Evolutionary conservation across 306 rosid genomes (phyloP).

Genomic region (Medicago ruthenica): DNA sequence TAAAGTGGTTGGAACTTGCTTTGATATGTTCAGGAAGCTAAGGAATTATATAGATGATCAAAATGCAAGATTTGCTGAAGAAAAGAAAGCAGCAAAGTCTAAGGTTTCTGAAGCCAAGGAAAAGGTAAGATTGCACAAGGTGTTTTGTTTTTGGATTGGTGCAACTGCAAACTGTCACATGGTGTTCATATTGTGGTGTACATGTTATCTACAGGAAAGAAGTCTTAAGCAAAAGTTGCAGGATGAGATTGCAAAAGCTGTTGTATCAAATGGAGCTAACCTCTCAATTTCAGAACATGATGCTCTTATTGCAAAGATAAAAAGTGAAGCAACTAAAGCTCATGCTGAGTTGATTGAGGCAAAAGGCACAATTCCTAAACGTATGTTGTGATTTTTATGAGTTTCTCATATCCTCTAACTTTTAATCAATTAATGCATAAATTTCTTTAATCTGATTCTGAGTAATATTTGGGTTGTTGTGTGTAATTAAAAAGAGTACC

Average conservation of each 20-base stretch:
- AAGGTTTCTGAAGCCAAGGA: constrained; percentile 47
- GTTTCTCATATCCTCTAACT: background rate
- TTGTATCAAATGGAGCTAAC: constrained; percentile 38
- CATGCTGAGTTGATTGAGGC: background rate
- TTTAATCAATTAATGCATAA: background rate
- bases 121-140: constrained; percentile 40
- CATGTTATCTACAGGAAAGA: constrained; percentile 44
- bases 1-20: constrained; percentile 10
- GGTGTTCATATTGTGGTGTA: background rate
- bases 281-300: constrained; percentile 6
- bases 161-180: background rate
- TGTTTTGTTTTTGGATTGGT: background rate
- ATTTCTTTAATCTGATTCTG: background rate
- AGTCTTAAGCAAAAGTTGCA: constrained; percentile 40
- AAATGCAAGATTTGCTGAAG: constrained; percentile 35
- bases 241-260: constrained; percentile 51
- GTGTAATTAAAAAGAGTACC: background rate
- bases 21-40: constrained; percentile 44
- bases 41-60: constrained; percentile 42
- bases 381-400: background rate
- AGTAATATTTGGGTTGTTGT: background rate
- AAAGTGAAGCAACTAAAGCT: constrained; percentile 10
- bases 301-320: background rate
- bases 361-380: background rate
- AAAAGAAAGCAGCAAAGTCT: constrained; percentile 38